phyloP scores from a whole-genome alignment of 2,329 filamentous ascomycete genomes.

The Botrytis squamosa region DNA sequence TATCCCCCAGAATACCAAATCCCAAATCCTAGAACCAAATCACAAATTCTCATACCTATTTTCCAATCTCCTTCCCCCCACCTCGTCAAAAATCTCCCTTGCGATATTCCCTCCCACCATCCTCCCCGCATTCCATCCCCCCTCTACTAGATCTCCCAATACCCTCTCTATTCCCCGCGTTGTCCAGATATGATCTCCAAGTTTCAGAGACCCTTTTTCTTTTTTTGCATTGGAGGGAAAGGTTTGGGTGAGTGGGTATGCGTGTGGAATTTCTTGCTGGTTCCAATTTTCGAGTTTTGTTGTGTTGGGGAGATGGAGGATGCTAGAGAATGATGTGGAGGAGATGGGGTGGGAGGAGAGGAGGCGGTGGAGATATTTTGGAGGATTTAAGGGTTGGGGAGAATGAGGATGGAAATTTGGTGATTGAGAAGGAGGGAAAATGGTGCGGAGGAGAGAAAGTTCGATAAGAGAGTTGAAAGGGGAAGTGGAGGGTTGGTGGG shows the following conservation, averaged over 20 bases:
- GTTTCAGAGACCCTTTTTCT: not conserved
- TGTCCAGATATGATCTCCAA: constrained; percentile 3
- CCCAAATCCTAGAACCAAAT: too few species aligned
- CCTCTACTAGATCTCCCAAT: not conserved
- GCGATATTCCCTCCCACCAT: not conserved
- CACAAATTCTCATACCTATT: too few species aligned
- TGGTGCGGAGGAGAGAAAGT: not conserved
- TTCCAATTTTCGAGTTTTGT: not conserved
- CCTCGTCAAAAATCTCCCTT: not conserved
- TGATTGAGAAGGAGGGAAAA: not conserved
- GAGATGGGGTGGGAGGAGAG: not conserved
- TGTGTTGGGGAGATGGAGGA: not conserved
- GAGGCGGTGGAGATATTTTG: not conserved
- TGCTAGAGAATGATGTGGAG: not conserved
- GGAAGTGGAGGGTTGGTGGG: not conserved
- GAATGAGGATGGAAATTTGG: not conserved
- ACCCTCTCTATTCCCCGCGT: not conserved
- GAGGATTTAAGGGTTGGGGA: too few species aligned
- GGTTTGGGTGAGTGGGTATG: not conserved
- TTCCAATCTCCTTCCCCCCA: too few species aligned
- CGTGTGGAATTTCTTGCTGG: not conserved
- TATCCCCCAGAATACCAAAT: too few species aligned
- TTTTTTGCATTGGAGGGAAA: not conserved
- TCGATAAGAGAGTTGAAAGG: not conserved
- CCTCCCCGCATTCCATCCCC: not conserved